phyloP scores from a whole-genome alignment of 2,329 filamentous ascomycete genomes.

The Talaromyces sp. region DNA sequence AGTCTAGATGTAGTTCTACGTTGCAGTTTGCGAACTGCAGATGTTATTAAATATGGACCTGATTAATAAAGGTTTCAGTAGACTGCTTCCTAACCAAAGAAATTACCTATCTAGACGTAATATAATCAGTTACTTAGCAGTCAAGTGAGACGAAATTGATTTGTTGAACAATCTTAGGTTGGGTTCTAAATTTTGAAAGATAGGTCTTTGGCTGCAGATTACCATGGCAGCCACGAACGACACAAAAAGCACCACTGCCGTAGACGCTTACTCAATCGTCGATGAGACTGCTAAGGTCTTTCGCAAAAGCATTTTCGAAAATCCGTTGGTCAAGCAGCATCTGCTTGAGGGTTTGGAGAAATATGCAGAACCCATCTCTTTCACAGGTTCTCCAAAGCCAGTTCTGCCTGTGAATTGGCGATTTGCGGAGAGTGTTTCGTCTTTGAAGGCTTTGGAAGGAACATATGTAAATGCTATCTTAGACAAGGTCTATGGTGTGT shows the following conservation, averaged over 20 bases:
- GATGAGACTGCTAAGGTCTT: constrained; percentile 6
- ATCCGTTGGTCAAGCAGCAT: constrained; percentile 8
- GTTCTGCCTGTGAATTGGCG: constrained; percentile 10
- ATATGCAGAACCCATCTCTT: constrained; percentile 5
- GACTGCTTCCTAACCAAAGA: neutral
- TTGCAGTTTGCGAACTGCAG: neutral
- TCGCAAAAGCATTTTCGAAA: neutral
- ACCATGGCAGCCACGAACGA: neutral
- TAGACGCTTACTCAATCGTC: neutral
- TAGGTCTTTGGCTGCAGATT: neutral
- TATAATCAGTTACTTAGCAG: neutral
- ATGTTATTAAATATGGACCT: neutral
- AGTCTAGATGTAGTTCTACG: neutral
- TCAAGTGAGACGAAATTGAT: neutral
- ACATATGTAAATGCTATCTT: constrained; percentile 10
- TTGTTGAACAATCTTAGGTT: neutral
- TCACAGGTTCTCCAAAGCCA: constrained; percentile 4
- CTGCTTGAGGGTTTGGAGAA: constrained; percentile 3
- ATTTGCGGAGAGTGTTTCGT: constrained; percentile 9
- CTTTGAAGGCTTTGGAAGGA: constrained; percentile 12
- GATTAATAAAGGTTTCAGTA: neutral
- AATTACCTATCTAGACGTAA: neutral
- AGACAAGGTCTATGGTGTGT: constrained; percentile 3
- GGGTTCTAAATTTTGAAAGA: neutral
- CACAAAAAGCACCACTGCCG: neutral